phyloP scores from a whole-genome alignment of 495 filamentous ascomycete species.

The Monascus purpureus region DNA sequence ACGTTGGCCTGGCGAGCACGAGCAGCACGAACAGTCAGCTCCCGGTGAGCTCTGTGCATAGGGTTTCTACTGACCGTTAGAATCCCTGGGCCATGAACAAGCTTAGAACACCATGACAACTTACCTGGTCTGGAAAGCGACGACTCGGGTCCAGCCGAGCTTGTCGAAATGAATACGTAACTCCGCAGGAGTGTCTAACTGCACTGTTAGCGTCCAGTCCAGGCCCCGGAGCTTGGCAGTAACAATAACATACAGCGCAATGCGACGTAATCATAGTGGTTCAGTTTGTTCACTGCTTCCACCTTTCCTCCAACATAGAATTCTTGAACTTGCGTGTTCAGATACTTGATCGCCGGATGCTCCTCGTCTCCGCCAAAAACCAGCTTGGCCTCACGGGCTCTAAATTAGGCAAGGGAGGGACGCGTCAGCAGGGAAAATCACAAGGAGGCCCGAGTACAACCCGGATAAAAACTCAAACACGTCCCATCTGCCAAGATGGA shows the following conservation, averaged over 20 bases:
- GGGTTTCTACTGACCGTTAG: slow-evolving; percentile 52
- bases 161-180: slow-evolving; percentile 96
- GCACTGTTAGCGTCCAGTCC: slow-evolving; percentile 6
- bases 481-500: too few species aligned
- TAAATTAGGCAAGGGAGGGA: slow-evolving; percentile 26
- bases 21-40: slow-evolving; percentile 92
- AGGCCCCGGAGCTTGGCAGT: too few species aligned
- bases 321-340: slow-evolving; percentile 64
- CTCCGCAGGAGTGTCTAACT: slow-evolving; percentile 78
- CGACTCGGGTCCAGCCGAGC: slow-evolving; percentile 91
- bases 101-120: neutral
- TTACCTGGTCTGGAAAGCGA: slow-evolving; percentile 83
- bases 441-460: too few species aligned
- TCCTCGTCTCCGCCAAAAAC: slow-evolving; percentile 91
- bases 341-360: slow-evolving; percentile 85
- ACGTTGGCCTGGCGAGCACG: slow-evolving; percentile 93
- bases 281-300: slow-evolving; percentile 81
- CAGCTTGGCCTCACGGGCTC: slow-evolving; percentile 74
- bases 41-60: slow-evolving; percentile 97
- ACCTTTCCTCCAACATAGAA: slow-evolving; percentile 93
- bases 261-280: slow-evolving; percentile 98
- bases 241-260: slow-evolving; percentile 66
- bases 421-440: slow-evolving; percentile 21
- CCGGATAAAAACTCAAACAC: too few species aligned
- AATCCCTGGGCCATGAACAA: neutral